Conservation (phyloP, 352 stramenopile genomes). For the Phytophthora pini region DNA sequence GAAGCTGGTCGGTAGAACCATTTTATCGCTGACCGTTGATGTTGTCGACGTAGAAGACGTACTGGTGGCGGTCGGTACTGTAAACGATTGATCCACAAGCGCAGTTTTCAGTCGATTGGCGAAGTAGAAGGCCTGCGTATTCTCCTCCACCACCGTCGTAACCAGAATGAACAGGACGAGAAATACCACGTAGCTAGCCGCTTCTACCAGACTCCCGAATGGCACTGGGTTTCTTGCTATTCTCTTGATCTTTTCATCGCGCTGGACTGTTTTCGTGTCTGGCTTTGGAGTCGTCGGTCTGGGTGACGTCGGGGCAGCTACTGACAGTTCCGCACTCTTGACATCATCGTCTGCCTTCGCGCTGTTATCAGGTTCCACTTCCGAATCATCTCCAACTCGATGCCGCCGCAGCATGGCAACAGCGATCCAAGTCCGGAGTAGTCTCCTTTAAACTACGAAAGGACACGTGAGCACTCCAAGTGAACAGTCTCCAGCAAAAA, state of each 20-base stretch:
- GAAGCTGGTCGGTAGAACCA: slow-evolving; percentile 49
- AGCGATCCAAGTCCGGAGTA: slow-evolving; percentile 3
- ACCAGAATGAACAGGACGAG: slow-evolving; percentile 64
- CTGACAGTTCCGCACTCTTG: slow-evolving; percentile 43
- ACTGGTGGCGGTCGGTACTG: slow-evolving; percentile 21
- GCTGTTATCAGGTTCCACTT: slow-evolving; percentile 17
- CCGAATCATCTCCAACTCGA: slow-evolving; percentile 30
- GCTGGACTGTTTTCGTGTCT: slow-evolving; percentile 15
- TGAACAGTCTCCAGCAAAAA: slow-evolving; percentile 18
- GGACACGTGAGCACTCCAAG: neutral
- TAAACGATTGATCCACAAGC: slow-evolving; percentile 58
- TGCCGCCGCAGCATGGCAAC: slow-evolving; percentile 43
- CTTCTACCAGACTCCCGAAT: slow-evolving; percentile 64
- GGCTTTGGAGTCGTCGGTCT: slow-evolving; percentile 8
- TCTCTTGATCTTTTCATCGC: slow-evolving; percentile 51
- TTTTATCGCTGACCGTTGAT: slow-evolving; percentile 6
- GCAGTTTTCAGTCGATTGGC: slow-evolving; percentile 57
- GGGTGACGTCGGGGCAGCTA: slow-evolving; percentile 20
- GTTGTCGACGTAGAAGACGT: slow-evolving; percentile 24
- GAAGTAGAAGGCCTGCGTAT: slow-evolving; percentile 70
- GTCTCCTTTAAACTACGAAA: slow-evolving; percentile 13
- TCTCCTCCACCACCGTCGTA: slow-evolving; percentile 53
- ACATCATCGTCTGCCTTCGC: slow-evolving; percentile 24
- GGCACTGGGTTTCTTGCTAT: slow-evolving; percentile 44
- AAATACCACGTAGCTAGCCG: slow-evolving; percentile 56